phyloP scores from a whole-genome alignment of 805 yeast species.

The Lipomyces yamadae region DNA sequence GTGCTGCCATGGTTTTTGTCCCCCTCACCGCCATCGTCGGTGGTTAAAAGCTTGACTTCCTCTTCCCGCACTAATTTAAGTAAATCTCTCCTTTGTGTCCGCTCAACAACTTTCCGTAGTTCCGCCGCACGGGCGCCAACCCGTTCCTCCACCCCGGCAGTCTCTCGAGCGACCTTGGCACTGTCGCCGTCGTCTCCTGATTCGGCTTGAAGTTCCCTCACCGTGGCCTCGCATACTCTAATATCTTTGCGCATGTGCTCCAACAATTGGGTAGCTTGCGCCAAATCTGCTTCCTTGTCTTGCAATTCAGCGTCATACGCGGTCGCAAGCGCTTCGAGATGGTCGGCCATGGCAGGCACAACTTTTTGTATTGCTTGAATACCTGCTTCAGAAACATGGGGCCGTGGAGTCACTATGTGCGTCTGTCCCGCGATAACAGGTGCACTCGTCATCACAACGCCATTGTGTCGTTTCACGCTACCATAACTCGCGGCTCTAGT shows the following conservation, averaged over 20 bases:
- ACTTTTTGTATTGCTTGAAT: constrained; percentile 58
- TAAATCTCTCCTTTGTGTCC: constrained; percentile 65
- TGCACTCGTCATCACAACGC: neutral
- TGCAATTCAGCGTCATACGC: constrained; percentile 62
- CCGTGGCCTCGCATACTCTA: constrained; percentile 45
- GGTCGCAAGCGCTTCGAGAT: constrained; percentile 47
- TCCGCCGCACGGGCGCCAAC: constrained; percentile 44
- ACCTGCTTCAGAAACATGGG: constrained; percentile 60
- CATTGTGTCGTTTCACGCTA: constrained; percentile 2
- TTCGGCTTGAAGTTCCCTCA: constrained; percentile 40
- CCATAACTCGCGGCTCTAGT: constrained; percentile 3
- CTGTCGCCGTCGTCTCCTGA: constrained; percentile 17
- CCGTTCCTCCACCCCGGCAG: constrained; percentile 39
- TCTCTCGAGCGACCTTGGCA: constrained; percentile 19
- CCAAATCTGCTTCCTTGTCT: constrained; percentile 58
- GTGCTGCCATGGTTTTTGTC: constrained; percentile 32
- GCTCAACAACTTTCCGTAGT: constrained; percentile 57
- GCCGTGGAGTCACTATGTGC: constrained; percentile 15
- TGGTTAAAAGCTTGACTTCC: constrained; percentile 46
- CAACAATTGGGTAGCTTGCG: constrained; percentile 54
- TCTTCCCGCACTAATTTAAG: constrained; percentile 64
- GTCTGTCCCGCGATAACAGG: constrained; percentile 6
- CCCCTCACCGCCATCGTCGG: constrained; percentile 24
- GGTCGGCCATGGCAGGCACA: constrained; percentile 46
- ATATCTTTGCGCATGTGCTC: constrained; percentile 51